Percentiles rank a stretch among this genome's conserved stretches.
Evolutionary conservation across 345 rosid species (phyloP).

Genomic region (Eutrema japonicum): DNA sequence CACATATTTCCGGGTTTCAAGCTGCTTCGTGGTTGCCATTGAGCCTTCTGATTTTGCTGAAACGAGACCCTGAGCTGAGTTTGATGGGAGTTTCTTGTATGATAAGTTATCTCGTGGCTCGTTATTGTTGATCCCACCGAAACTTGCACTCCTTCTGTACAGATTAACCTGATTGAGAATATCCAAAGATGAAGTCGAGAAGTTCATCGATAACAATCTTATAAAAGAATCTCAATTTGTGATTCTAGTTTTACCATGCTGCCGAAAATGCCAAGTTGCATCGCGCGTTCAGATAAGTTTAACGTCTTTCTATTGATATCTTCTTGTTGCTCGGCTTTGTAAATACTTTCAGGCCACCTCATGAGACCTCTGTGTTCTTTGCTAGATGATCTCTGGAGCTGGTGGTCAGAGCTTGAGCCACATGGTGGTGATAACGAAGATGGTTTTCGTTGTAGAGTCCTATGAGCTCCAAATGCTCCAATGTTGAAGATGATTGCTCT

Average conservation of each 20-base stretch:
- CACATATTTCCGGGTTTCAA: conserved; percentile 33
- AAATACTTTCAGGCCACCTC: conserved; percentile 75
- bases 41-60: conserved; percentile 67
- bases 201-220: not conserved
- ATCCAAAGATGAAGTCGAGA: not conserved
- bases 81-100: conserved; percentile 47
- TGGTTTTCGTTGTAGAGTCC: conserved; percentile 47
- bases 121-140: conserved; percentile 37
- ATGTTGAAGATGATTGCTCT: conserved; percentile 70
- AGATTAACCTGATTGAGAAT: conserved; percentile 54
- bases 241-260: conserved; percentile 59
- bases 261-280: conserved; percentile 78
- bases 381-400: conserved; percentile 53
- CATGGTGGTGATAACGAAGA: conserved; percentile 52
- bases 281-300: conserved; percentile 77
- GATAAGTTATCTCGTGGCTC: conserved; percentile 52
- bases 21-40: conserved; percentile 44
- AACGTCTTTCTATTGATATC: conserved; percentile 38
- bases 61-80: conserved; percentile 38
- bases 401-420: conserved; percentile 56
- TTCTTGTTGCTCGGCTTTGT: conserved; percentile 45
- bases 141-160: conserved; percentile 48
- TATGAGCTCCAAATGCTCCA: conserved; percentile 59
- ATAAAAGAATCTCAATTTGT: not conserved
- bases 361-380: conserved; percentile 60